Evolutionary conservation across 257 asterid species (phyloP), one percentile per base, ranked within the genome.

Genomic region (Nicotiana paniculata): DNA sequence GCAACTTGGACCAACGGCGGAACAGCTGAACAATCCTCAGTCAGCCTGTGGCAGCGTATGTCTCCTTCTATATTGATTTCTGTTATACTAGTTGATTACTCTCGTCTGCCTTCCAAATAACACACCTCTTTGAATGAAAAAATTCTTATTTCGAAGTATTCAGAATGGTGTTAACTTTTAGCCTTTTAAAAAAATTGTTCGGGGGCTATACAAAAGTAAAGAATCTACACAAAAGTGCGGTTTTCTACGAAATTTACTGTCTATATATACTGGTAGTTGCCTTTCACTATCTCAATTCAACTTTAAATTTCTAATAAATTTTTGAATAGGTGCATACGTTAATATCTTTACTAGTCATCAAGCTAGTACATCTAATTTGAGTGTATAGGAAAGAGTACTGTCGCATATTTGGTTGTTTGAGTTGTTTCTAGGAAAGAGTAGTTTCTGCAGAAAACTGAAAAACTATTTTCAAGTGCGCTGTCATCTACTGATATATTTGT

Each of bases 21-120:
- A 95, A 65, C 96, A 92, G 85, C 81, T 95, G 57, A 79, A 87
- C 66, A 93, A 93, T 91, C 99, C 98, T 54, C 91, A 93, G 86
- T 95, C 99, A 84, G 93, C 98, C 48, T 95, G 99, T 85, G 98
- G 99, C 91, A 95, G 59, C 87, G 99, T 95, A 87, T 53, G 93
- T 55, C 77, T 62, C 30, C 30, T 28, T 28, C 30, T 28, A 28
- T 28, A 28, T 28, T 28, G 30, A 28, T 28, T 28, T 28, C 30
- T 28, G 30, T 28, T 28, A 28, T 28, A 28, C 30, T 28, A 28
- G 30, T 28, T 28, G 30, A 28, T 28, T 28, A 28, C 30, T 28
- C 30, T 28, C 30, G 30, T 1, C 30, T 28, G 30, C 30, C 1
- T 28, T 28, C 30, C 43, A 37, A 37, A 37, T 37, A 37, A 37